Evolutionary conservation across 1,284 basidiomycete species (phyloP), one percentile per base, ranked within the genome.

Genomic region (Fistulina hepatica): DNA sequence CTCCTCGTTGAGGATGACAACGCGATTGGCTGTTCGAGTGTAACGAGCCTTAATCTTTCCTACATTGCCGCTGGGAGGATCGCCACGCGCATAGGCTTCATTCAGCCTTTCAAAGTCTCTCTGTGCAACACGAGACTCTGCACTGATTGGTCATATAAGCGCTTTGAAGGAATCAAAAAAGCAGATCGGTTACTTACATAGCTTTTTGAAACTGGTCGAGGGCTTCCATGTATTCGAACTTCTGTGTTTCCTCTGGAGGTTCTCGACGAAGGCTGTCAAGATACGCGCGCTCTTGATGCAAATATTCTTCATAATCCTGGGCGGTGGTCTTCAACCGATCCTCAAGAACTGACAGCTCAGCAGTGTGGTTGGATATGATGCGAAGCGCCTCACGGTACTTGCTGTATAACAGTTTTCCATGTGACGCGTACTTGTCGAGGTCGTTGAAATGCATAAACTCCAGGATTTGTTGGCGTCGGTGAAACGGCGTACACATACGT

Each of bases 401-500:
- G 5, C 21, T 23, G 34, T 38, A 43, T 4, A 43, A n/a, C 10
- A 40, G 36, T 24, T 36, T 39, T 11, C 33, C 41, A n/a, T 43
- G 6, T 2, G 28, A 7, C 7, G 34, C 33, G 17, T 40, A 43
- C 0, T 36, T 44, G 16, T 52, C 48, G 37, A 49, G 45, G 23
- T 50, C 42, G 40, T 53, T 49, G 17, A 42, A 37, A 5, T 45
- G 44, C 28, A 45, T 41, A 17, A 45, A 48, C 7, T 33, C 33
- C 4, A 45, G 37, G 28, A 57, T 51, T 16, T 45, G 40, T 33
- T 51, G 54, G 6, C 41, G 44, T 2, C 49, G 41, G 35, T 49
- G 49, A 39, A 51, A 52, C 12, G 34, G 16, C 21, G 44, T 48
- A 0, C 46, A 32, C 40, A 55, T 43, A 5, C 51, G 44, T 9